A percentile compares a stretch with the other conserved stretches of the same genome.
Evolutionary conservation across 352 stramenopile species (phyloP).

Genomic region (Phytophthora cactorum): DNA sequence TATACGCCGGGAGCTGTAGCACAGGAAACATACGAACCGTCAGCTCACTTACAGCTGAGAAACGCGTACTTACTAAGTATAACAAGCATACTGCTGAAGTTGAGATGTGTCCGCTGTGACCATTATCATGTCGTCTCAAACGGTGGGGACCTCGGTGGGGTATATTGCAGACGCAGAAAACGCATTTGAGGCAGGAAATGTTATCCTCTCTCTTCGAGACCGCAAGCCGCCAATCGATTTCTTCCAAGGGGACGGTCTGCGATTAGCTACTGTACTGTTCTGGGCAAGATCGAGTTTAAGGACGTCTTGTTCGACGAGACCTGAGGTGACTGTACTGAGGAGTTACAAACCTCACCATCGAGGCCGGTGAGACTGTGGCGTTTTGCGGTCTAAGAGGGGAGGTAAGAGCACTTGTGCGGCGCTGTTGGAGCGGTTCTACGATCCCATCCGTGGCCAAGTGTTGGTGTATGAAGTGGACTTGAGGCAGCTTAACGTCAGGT

Average conservation of each 20-base stretch:
- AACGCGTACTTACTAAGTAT: no score
- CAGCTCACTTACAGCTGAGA: no score
- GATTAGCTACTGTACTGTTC: constrained; percentile 15
- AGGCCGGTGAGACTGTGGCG: constrained; percentile 39
- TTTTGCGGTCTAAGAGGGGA: constrained; percentile 45
- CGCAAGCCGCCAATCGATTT: constrained; percentile 31
- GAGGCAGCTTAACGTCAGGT: no score
- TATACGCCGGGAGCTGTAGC: no score
- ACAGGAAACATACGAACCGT: no score
- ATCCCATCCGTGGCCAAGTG: constrained; percentile 31
- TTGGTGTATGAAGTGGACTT: no score
- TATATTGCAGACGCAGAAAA: constrained; percentile 45
- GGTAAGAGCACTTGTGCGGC: constrained; percentile 49
- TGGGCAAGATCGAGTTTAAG: constrained; percentile 42
- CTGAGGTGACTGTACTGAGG: constrained; percentile 20
- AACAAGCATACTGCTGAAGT: no score
- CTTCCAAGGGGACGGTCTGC: constrained; percentile 25
- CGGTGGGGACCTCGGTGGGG: constrained; percentile 33
- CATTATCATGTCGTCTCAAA: constrained; percentile 57
- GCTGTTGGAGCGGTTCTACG: constrained; percentile 55
- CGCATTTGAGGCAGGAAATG: constrained; percentile 33
- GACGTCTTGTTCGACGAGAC: constrained; percentile 35
- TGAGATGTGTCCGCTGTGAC: constrained; percentile 49
- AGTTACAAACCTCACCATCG: constrained; percentile 42
- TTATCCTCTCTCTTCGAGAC: constrained; percentile 30